These are phyloP conservation scores for Pezicula rhizophila DNA, from an alignment of 2,329 filamentous ascomycete genomes.

Conservation along the genomic window DNA sequence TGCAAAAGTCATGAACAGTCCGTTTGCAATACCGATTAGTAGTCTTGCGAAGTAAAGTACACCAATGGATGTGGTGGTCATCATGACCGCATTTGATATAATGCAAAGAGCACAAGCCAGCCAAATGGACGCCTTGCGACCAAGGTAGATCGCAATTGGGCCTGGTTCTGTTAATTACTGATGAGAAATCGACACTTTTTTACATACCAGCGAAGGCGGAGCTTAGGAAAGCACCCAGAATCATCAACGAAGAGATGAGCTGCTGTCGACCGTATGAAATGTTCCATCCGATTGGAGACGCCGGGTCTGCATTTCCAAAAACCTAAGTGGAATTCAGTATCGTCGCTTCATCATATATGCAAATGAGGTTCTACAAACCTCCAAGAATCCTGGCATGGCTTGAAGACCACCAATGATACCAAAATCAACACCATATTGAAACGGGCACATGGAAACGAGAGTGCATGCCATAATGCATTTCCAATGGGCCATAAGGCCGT, in stretches of 20 bases:
- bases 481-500: slow-evolving; percentile 7
- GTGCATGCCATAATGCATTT: slow-evolving; percentile 14
- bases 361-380: slow-evolving; percentile 2
- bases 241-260: slow-evolving; percentile 46
- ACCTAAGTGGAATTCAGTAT: slow-evolving; percentile 30
- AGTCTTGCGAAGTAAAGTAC: slow-evolving; percentile 49
- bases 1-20: slow-evolving; percentile 15
- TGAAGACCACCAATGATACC: slow-evolving; percentile 11
- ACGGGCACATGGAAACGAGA: slow-evolving; percentile 15
- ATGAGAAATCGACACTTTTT: slow-evolving; percentile 34
- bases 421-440: slow-evolving; percentile 18
- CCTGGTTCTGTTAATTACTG: neutral
- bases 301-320: slow-evolving; percentile 35
- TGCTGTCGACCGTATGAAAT: slow-evolving; percentile 42
- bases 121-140: slow-evolving; percentile 39
- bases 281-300: slow-evolving; percentile 20
- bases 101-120: slow-evolving; percentile 42
- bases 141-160: slow-evolving; percentile 29
- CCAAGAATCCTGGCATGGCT: slow-evolving; percentile 14
- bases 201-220: slow-evolving; percentile 36
- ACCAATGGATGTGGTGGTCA: slow-evolving; percentile 45
- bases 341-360: neutral
- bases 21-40: slow-evolving; percentile 43
- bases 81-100: slow-evolving; percentile 51
- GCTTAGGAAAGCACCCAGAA: slow-evolving; percentile 43